Conservation (phyloP, 164 flowering plant species). For the Paratinospora sagittata region DNA sequence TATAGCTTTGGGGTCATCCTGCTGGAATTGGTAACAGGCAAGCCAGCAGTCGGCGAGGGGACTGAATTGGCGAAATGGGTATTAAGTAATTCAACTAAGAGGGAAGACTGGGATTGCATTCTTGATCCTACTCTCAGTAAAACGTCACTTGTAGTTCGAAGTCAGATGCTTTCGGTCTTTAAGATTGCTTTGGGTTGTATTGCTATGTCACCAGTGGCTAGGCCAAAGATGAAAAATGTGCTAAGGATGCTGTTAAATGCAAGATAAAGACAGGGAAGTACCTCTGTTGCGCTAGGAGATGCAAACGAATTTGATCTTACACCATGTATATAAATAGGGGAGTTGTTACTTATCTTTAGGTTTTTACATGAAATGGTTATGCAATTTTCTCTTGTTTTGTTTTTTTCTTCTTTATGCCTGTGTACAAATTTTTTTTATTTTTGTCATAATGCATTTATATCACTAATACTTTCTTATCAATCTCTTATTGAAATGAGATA, state of each 20-base stretch:
- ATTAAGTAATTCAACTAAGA: constrained; percentile 31
- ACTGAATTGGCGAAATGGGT: constrained; percentile 62
- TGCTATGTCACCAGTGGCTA: constrained; percentile 44
- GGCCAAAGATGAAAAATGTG: constrained; percentile 67
- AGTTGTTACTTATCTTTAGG: neutral
- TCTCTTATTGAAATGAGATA: too few species aligned
- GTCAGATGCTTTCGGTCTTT: constrained; percentile 63
- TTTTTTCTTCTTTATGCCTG: neutral
- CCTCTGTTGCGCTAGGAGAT: neutral
- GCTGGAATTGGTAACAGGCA: constrained; percentile 63
- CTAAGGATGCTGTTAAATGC: constrained; percentile 62
- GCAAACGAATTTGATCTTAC: neutral
- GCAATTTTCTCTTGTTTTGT: neutral
- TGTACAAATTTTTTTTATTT: too few species aligned
- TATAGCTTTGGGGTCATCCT: constrained; percentile 76
- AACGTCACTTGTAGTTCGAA: constrained; percentile 35
- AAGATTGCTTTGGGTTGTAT: constrained; percentile 62
- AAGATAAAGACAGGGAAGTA: constrained; percentile 22
- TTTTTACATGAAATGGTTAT: neutral
- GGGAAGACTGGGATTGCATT: constrained; percentile 39
- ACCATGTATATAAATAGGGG: too few species aligned
- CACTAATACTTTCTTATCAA: too few species aligned
- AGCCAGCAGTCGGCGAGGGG: constrained; percentile 58
- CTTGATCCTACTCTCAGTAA: constrained; percentile 46
- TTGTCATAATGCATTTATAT: too few species aligned